phyloP scores from a whole-genome alignment of 352 stramenopile species.

The Thraustotheca clavata region DNA sequence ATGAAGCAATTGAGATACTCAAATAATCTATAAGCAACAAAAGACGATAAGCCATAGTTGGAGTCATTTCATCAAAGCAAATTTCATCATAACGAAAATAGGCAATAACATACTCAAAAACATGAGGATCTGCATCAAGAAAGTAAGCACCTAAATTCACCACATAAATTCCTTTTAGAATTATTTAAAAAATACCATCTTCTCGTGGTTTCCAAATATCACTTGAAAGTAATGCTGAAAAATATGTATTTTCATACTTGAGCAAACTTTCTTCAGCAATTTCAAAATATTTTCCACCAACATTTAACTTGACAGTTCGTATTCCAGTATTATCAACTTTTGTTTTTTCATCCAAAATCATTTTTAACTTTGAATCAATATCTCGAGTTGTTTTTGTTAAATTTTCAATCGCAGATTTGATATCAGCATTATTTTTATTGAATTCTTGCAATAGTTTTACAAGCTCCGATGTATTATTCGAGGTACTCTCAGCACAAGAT shows the following conservation, averaged over 20 bases:
- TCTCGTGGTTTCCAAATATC: not conserved
- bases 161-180: not conserved
- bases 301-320: conserved; percentile 1
- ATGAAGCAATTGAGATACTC: not conserved
- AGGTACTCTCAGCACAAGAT: no score
- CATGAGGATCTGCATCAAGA: not conserved
- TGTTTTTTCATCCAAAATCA: no score
- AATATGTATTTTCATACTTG: not conserved
- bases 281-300: not conserved
- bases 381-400: no score
- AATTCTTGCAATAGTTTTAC: no score
- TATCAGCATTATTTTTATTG: no score
- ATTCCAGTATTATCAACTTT: no score
- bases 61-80: not conserved
- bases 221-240: not conserved
- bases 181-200: not conserved
- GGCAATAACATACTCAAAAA: not conserved
- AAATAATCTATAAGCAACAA: not conserved
- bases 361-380: no score
- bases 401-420: no score
- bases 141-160: conserved; percentile 1
- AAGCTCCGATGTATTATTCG: no score
- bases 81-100: not conserved
- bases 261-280: not conserved
- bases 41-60: not conserved